Evolutionary conservation across 2,329 filamentous ascomycete genomes (phyloP).

Genomic region (Colletotrichum higginsianum): DNA sequence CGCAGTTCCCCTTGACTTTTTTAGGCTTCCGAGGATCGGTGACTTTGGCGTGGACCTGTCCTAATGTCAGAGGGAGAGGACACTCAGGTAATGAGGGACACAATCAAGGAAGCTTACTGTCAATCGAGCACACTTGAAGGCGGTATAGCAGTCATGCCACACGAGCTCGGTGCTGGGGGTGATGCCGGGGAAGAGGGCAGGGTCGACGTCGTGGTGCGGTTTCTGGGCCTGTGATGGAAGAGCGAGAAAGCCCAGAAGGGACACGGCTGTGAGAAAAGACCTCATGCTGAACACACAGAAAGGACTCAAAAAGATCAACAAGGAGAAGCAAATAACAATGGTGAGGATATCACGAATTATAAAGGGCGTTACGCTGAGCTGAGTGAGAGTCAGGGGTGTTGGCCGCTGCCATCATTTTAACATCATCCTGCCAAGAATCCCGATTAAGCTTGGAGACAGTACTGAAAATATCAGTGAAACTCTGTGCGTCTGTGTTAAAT

Average conservation of each 20-base stretch:
- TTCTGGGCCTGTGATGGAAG: conserved; percentile 12
- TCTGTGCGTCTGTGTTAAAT: neutral
- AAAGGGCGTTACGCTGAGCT: neutral
- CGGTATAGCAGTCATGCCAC: conserved; percentile 25
- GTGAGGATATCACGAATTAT: neutral
- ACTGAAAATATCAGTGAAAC: no score
- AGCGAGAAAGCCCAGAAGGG: neutral
- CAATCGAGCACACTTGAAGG: conserved; percentile 25
- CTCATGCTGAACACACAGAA: neutral
- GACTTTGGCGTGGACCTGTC: conserved; percentile 24
- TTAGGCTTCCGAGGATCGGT: conserved; percentile 23
- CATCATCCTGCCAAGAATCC: no score
- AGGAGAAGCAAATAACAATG: neutral
- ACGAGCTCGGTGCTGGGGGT: conserved; percentile 9
- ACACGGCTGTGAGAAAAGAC: neutral
- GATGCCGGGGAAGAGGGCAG: conserved; percentile 4
- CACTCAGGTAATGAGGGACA: no score
- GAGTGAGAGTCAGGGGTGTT: neutral
- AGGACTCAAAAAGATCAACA: neutral
- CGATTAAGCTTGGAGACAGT: no score
- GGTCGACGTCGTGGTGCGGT: conserved; percentile 12
- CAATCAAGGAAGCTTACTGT: neutral
- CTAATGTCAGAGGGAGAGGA: neutral
- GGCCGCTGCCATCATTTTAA: neutral
- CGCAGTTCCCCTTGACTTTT: conserved; percentile 16